Base-by-base conservation (phyloP, 139 green algal species). In the Chlorella sorokiniana region DNA sequence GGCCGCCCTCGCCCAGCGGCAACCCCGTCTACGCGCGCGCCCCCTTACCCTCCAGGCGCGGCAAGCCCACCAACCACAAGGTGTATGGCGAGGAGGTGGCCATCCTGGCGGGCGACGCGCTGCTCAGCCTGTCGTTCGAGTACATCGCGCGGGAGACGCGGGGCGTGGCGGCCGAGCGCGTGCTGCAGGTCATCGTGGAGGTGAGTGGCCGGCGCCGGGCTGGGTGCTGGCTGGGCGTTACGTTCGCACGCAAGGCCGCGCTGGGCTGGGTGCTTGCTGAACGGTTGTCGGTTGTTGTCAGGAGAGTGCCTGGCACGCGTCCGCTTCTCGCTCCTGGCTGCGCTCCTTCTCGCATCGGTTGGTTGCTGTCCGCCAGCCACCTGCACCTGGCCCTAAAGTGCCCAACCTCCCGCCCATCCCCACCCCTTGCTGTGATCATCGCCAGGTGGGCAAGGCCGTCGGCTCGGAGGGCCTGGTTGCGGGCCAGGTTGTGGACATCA, bases 31-130 rank as follows among this genome's bases (percentile, higher is more conserved):
- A 31, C 11, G 11, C 37, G 18, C 37, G 9, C 41, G 23, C 3
- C 40, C 10, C 42, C 38, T 3, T 18, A 35, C 37, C 64, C 4
- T 74, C 3, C 77, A 83, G 90, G 33, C 84, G 94, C 35, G 96
- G 95, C 20, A 91, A 94, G 81, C 96, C 95, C 69, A 98, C 96
- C 69, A 97, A 96, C 87, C 96, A 99, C 88, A 98, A 98, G 90
- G 93, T 94, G 48, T 99, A 96, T 82, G 96, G 97, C 63, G 97
- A 99, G 83, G 95, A 98, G 84, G 93, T 98, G 74, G 97, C 97
- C 40, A 98, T 99, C 79, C 90, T 99, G 35, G 92, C 96, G 35
- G 97, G 97, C 14, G 97, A 99, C 84, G 97, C 97, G 29, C 84
- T 99, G 78, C 92, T 99, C 20, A 91, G 89, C 4, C 94, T 94